Base-by-base conservation (phyloP, 768 basidiomycete genomes). In the Krasilnikovozyma curviuscula region DNA sequence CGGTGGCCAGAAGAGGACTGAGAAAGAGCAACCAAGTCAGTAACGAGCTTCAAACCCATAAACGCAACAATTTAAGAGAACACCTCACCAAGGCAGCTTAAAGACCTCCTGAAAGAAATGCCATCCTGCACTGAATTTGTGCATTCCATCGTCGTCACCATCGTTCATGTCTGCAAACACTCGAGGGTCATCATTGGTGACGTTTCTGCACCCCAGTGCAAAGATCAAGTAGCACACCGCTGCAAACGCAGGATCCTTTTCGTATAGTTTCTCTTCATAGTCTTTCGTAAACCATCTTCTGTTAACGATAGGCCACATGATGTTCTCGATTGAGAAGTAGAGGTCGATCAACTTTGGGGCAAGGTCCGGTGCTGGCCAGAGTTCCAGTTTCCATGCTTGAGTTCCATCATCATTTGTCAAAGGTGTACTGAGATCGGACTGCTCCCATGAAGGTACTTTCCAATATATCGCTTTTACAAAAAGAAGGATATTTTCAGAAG, bases 281-380 rank as follows among this genome's bases (percentile, higher is more conserved):
- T 68, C 65, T 21, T 66, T 65, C 32, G 77, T 70, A 54, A 88
- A 83, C 5, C 73, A 73, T 0, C 75, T 76, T 3, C 76, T 71
- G 55, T 86, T 83, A 5, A 91, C 67, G 3, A 88, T 68, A 1
- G 83, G 82, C 0, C 35, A 37, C 35, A 23, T n/a, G 35, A 37
- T 37, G 35, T 37, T 4, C 35, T 23, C 4, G 35, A 37, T 18
- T 23, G 35, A 37, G 35, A 88, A 91, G 57, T 79, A 85, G 23
- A 75, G 63, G 30, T 77, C 70, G 31, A 83, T 63, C 32, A 88
- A 69, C 0, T 55, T 37, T 7, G 51, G 35, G 13, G 73, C 66
- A 38, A 86, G 70, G 49, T 79, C 77, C 7, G 48, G 46, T 14
- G 63, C 57, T 0, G 81, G 73, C 32, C 83, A 85, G 40, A 81